A percentile compares a stretch with the other conserved stretches of the same genome.
phyloP scores from a whole-genome alignment of 495 filamentous ascomycete species.

The Bathelium albidoporum region DNA sequence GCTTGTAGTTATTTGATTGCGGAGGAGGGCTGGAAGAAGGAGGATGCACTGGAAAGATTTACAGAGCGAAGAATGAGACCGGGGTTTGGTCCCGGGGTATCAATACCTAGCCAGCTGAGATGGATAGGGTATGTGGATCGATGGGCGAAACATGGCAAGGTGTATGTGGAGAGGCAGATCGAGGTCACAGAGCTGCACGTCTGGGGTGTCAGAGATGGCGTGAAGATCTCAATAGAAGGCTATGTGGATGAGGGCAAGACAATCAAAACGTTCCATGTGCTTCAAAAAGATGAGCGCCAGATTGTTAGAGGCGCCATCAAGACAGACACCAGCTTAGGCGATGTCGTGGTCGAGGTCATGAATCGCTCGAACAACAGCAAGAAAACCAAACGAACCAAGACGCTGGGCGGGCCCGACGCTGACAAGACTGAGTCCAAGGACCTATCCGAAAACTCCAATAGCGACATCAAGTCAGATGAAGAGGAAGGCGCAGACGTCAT shows the following conservation, averaged over 20 bases:
- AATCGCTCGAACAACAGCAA: slow-evolving; percentile 5
- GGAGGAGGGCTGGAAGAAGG: slow-evolving; percentile 73
- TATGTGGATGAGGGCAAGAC: slow-evolving; percentile 78
- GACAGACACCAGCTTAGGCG: slow-evolving; percentile 37
- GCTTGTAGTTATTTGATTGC: slow-evolving; percentile 80
- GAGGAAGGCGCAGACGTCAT: slow-evolving; percentile 45
- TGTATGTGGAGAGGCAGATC: slow-evolving; percentile 71
- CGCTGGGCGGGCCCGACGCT: neutral
- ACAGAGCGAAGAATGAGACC: slow-evolving; percentile 81
- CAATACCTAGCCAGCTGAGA: slow-evolving; percentile 80
- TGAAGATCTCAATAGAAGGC: slow-evolving; percentile 77
- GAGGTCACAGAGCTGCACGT: slow-evolving; percentile 84
- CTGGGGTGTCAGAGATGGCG: slow-evolving; percentile 80
- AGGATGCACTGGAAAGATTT: slow-evolving; percentile 71
- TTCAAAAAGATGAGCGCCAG: slow-evolving; percentile 62
- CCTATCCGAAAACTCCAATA: neutral
- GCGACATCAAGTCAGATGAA: slow-evolving; percentile 1
- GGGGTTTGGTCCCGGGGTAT: slow-evolving; percentile 81
- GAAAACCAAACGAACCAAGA: slow-evolving; percentile 19
- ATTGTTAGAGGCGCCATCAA: slow-evolving; percentile 39
- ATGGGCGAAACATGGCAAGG: slow-evolving; percentile 66
- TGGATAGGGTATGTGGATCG: slow-evolving; percentile 86
- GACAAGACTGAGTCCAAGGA: neutral
- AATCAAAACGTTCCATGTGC: slow-evolving; percentile 75
- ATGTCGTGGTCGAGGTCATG: slow-evolving; percentile 40